A percentile compares a stretch with the other conserved stretches of the same genome.
phyloP scores from a whole-genome alignment of 2,329 filamentous ascomycete species.

The Colletotrichum aenigma region DNA sequence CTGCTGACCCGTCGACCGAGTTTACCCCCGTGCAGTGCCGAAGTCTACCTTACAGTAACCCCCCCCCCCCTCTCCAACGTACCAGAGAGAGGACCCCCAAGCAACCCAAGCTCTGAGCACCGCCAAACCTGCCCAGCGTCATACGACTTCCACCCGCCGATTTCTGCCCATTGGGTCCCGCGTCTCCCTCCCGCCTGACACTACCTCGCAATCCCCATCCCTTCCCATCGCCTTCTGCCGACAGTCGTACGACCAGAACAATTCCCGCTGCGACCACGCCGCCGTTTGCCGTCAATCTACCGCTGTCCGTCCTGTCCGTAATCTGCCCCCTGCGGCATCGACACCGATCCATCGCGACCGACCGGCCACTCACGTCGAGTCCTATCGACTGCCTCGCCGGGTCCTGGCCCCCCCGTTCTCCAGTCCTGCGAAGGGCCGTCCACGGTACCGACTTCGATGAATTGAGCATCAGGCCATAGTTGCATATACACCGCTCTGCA shows the following conservation, averaged over 20 bases:
- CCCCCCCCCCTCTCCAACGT: background rate
- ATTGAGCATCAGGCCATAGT: conserved; percentile 25
- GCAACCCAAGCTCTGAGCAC: background rate
- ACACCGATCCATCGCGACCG: conserved; percentile 3
- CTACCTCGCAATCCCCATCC: conserved; percentile 4
- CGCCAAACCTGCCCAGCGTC: conserved; percentile 11
- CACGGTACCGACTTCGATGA: conserved; percentile 13
- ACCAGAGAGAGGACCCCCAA: background rate
- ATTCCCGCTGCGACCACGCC: conserved; percentile 6
- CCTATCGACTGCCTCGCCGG: background rate
- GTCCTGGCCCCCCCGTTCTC: background rate
- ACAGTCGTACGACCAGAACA: conserved; percentile 9
- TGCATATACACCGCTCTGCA: conserved; percentile 22
- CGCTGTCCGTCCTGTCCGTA: background rate
- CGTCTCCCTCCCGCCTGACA: conserved; percentile 7
- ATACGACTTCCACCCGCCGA: conserved; percentile 8
- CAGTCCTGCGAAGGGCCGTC: background rate
- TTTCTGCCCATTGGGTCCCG: conserved; percentile 4
- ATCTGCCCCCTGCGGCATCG: background rate
- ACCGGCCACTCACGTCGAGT: conserved; percentile 11
- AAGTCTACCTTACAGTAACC: background rate
- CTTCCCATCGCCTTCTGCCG: conserved; percentile 8
- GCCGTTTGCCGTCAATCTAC: conserved; percentile 1
- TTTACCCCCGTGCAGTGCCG: background rate
- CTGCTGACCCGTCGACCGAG: background rate